Percentiles rank a stretch among this genome's conserved stretches.
These are phyloP conservation scores for Botrytis fragariae DNA, from an alignment of 2,329 filamentous ascomycete genomes.

Conservation along the genomic window DNA sequence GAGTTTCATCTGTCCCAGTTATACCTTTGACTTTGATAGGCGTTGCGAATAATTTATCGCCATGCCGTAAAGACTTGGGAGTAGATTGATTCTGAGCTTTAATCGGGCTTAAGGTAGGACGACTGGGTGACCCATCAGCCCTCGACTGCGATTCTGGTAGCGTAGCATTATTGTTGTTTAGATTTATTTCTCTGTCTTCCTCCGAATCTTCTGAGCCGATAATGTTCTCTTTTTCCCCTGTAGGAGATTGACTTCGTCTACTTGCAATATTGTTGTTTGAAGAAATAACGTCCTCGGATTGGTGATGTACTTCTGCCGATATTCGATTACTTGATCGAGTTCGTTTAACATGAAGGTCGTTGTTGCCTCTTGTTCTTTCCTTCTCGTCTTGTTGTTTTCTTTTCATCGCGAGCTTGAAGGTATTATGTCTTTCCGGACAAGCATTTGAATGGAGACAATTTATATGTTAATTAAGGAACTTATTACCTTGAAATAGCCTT, in stretches of 20 bases:
- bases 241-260: neutral
- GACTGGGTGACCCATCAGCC: slow-evolving; percentile 1
- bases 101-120: neutral
- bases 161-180: neutral
- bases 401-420: slow-evolving; percentile 24
- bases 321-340: slow-evolving; percentile 20
- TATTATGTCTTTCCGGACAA: neutral
- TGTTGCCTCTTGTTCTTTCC: slow-evolving; percentile 18
- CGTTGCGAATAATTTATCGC: slow-evolving; percentile 36
- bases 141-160: neutral
- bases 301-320: neutral
- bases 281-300: neutral
- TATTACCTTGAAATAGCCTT: neutral
- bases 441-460: neutral
- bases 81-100: slow-evolving; percentile 25
- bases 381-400: slow-evolving; percentile 26
- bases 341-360: slow-evolving; percentile 24
- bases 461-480: neutral
- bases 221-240: neutral
- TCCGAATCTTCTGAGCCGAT: slow-evolving; percentile 2
- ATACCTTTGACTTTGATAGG: slow-evolving; percentile 29
- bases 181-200: slow-evolving; percentile 10
- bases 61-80: slow-evolving; percentile 27
- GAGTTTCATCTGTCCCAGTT: slow-evolving; percentile 28
- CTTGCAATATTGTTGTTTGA: neutral